A percentile compares a stretch with the other conserved stretches of the same genome.
Conservation (phyloP, 2,329 filamentous ascomycete genomes). For the Lecanicillium sp. region DNA sequence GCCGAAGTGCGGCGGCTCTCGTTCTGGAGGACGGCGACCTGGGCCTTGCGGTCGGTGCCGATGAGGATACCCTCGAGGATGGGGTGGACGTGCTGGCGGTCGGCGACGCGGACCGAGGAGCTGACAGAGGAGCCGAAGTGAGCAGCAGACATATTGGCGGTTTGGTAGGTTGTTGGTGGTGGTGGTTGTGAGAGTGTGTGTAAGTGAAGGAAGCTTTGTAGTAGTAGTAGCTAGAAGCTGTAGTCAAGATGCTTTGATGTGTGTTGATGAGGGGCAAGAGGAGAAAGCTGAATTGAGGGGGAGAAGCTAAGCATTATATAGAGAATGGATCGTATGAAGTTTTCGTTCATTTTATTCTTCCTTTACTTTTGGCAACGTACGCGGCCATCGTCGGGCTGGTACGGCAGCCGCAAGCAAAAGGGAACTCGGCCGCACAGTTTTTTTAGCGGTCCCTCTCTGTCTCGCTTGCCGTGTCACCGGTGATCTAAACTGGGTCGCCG, state of each 20-base stretch:
- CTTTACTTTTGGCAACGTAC: not conserved
- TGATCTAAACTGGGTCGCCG: slow-evolving; percentile 7
- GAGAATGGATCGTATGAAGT: not conserved
- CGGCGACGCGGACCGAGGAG: slow-evolving; percentile 10
- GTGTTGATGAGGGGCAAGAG: not conserved
- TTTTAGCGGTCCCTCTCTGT: not conserved
- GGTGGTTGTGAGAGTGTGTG: not conserved
- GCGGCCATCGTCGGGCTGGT: not conserved
- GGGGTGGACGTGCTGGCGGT: slow-evolving; percentile 17
- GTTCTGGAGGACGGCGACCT: slow-evolving; percentile 9
- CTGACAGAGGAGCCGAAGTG: slow-evolving; percentile 10
- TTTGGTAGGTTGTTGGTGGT: not conserved
- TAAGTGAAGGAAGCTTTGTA: not conserved
- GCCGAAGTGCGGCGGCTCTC: slow-evolving; percentile 10
- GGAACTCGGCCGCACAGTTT: not conserved
- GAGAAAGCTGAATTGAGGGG: not conserved
- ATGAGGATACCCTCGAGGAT: slow-evolving; percentile 18
- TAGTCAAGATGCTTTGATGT: slow-evolving; percentile 1
- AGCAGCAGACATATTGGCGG: slow-evolving; percentile 6
- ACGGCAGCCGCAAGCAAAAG: not conserved
- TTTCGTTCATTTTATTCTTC: no score
- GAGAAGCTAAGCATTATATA: slow-evolving; percentile 2
- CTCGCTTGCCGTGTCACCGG: slow-evolving; percentile 9
- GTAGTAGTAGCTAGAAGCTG: slow-evolving; percentile 2
- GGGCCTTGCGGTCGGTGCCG: slow-evolving; percentile 14